Evolutionary conservation across 495 filamentous ascomycete species (phyloP).

Genomic region (Pseudoneurospora amorphoporcata): DNA sequence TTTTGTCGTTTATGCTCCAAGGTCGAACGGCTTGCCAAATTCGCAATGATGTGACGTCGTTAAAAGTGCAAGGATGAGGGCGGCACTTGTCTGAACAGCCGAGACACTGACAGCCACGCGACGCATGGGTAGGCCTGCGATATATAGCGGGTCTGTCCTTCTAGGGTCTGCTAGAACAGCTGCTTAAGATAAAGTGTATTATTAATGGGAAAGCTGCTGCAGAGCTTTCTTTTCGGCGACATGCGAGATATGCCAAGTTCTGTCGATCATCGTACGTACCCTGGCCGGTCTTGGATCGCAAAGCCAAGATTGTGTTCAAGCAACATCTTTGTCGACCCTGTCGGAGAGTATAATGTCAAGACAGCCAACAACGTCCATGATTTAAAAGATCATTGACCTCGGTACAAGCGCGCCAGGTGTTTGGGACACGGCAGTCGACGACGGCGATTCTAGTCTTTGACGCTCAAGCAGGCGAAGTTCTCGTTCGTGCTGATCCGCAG

Average conservation of each 20-base stretch:
- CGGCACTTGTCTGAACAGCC: neutral
- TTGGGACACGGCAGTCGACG: neutral
- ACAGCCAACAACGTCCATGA: neutral
- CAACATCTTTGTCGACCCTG: neutral
- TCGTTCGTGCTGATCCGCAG: slow-evolving; percentile 32
- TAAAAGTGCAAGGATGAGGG: neutral
- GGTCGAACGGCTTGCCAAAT: neutral
- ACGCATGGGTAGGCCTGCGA: neutral
- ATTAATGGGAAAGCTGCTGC: neutral
- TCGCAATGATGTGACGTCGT: neutral
- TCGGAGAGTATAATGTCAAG: neutral
- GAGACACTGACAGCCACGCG: neutral
- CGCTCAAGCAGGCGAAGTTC: slow-evolving; percentile 14
- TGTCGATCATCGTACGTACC: neutral
- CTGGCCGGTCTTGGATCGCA: neutral
- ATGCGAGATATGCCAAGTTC: neutral
- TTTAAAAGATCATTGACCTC: neutral
- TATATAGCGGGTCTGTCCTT: neutral
- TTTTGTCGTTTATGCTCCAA: neutral
- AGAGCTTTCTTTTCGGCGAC: neutral
- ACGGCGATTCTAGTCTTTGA: slow-evolving; percentile 6
- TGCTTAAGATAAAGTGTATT: neutral
- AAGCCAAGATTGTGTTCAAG: neutral
- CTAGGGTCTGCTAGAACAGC: neutral
- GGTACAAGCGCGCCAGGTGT: neutral